These are phyloP conservation scores for Epichloe brachyelytri DNA, from an alignment of 2,329 filamentous ascomycete species.

Conservation along the genomic window DNA sequence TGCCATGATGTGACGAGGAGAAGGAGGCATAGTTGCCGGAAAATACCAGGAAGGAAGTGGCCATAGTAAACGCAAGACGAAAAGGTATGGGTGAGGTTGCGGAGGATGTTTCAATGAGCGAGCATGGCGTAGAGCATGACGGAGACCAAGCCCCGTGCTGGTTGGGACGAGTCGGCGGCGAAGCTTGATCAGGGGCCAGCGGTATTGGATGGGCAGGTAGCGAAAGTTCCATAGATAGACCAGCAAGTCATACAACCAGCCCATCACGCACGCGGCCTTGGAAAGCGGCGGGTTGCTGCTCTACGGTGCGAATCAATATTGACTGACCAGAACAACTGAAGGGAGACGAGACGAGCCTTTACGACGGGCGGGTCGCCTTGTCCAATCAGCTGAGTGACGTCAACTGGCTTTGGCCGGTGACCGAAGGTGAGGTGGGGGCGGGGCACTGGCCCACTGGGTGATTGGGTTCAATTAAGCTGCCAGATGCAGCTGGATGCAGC, in stretches of 20 bases:
- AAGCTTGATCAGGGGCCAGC: slow-evolving; percentile 9
- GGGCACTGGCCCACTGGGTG: too few species aligned
- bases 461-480: too few species aligned
- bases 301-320: not conserved
- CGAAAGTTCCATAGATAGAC: slow-evolving; percentile 11
- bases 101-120: slow-evolving; percentile 2
- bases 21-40: slow-evolving; percentile 4
- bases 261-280: slow-evolving; percentile 1
- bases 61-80: slow-evolving; percentile 8
- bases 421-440: too few species aligned
- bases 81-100: slow-evolving; percentile 4
- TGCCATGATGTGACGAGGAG: slow-evolving; percentile 8
- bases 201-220: slow-evolving; percentile 8
- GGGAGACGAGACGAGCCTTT: not conserved
- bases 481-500: too few species aligned
- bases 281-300: not conserved
- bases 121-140: slow-evolving; percentile 5
- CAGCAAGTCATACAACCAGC: not conserved
- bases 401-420: not conserved
- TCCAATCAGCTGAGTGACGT: not conserved
- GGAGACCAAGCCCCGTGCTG: slow-evolving; percentile 6
- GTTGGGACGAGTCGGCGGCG: slow-evolving; percentile 8
- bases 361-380: too few species aligned
- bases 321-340: not conserved
- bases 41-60: slow-evolving; percentile 8